phyloP scores from a whole-genome alignment of 75 land plant genomes.

The Pinus taeda region DNA sequence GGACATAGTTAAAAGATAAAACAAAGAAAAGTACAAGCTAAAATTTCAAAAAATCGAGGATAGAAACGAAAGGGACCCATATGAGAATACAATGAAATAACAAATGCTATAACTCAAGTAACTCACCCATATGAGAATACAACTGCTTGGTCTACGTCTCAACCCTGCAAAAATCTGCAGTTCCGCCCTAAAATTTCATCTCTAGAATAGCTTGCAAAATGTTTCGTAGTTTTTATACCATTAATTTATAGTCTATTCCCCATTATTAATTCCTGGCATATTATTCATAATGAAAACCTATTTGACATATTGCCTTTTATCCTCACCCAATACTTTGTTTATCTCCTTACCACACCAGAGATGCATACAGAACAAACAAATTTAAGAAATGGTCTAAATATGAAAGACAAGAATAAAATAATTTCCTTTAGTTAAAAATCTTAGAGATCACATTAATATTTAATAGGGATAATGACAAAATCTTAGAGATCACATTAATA shows the following conservation, averaged over 20 bases:
- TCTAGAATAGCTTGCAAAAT: conserved; percentile 42
- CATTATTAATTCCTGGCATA: not conserved
- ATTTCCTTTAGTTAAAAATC: no score
- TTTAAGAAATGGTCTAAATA: not conserved
- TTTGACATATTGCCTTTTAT: not conserved
- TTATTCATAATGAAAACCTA: not conserved
- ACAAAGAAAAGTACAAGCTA: not conserved
- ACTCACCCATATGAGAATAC: not conserved
- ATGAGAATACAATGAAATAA: not conserved
- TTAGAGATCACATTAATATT: no score
- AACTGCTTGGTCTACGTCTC: conserved; percentile 32
- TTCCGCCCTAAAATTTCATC: conserved; percentile 79
- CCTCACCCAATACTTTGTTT: not conserved
- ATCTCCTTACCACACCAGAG: not conserved
- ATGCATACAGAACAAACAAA: not conserved
- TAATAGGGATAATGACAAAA: no score
- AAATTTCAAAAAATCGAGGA: not conserved
- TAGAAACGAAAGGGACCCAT: not conserved
- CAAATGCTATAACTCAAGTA: not conserved
- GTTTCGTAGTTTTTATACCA: not conserved
- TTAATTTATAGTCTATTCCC: not conserved
- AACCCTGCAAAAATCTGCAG: conserved; percentile 82
- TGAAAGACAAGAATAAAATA: no score
- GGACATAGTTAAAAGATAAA: not conserved
- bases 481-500: no score